A percentile compares a stretch with the other conserved stretches of the same genome.
Evolutionary conservation across 1,139 yeast species (phyloP).

Genomic region (Diutina siamensis): DNA sequence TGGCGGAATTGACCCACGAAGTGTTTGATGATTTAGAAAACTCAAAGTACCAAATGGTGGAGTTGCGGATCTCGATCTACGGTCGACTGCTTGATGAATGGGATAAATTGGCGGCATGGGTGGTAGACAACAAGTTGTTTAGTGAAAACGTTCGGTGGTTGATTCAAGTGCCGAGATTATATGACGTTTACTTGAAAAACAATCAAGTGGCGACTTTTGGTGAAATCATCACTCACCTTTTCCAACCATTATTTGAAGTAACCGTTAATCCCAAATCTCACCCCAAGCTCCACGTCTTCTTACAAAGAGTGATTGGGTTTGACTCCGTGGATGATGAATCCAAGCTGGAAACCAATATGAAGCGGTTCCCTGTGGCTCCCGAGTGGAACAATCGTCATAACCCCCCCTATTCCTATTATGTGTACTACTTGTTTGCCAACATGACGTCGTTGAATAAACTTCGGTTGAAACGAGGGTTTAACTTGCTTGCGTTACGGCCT

Average conservation of each 20-base stretch:
- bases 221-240: conserved; percentile 66
- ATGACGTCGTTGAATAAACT: conserved; percentile 76
- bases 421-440: conserved; percentile 81
- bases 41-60: conserved; percentile 94
- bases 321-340: conserved; percentile 98
- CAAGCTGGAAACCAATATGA: conserved; percentile 72
- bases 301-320: conserved; percentile 92
- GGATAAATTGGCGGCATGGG: conserved; percentile 94
- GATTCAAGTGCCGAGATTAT: conserved; percentile 87
- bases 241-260: conserved; percentile 88
- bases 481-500: conserved; percentile 87
- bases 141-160: conserved; percentile 97
- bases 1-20: conserved; percentile 89
- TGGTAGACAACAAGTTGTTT: conserved; percentile 80
- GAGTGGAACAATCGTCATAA: conserved; percentile 69
- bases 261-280: conserved; percentile 72
- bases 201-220: conserved; percentile 62
- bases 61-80: conserved; percentile 86
- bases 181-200: conserved; percentile 75
- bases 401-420: conserved; percentile 96
- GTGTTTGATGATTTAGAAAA: conserved; percentile 89
- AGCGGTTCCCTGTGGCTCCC: conserved; percentile 73
- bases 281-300: conserved; percentile 78
- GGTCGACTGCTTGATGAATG: conserved; percentile 88
- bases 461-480: conserved; percentile 62